phyloP scores from a whole-genome alignment of 305 asterid species.

The Fraxinus latifolia region DNA sequence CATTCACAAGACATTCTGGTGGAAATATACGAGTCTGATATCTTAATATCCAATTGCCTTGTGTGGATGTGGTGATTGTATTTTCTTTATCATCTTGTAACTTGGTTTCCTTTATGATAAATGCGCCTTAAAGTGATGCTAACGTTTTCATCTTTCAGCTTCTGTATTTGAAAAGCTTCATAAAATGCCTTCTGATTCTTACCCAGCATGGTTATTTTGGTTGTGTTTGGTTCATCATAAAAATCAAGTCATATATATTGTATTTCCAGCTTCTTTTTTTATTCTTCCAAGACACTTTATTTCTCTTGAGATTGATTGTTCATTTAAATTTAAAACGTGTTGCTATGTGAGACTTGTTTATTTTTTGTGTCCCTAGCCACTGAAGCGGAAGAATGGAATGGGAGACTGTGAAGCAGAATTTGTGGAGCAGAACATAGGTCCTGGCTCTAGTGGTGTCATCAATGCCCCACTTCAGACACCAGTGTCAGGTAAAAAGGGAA shows the following conservation, averaged over 20 bases:
- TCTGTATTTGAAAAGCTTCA: not conserved
- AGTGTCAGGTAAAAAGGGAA: conserved; percentile 64
- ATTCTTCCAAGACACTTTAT: not conserved
- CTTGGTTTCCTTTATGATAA: not conserved
- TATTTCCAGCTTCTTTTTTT: not conserved
- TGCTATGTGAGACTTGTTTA: conserved; percentile 22
- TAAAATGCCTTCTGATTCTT: not conserved
- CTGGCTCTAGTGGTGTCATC: conserved; percentile 32
- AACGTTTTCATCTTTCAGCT: not conserved
- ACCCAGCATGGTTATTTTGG: not conserved
- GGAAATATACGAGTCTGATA: not conserved
- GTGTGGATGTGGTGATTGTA: not conserved
- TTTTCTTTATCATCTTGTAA: conserved; percentile 5
- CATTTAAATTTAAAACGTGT: not conserved
- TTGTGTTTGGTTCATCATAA: conserved; percentile 2
- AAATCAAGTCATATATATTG: not conserved
- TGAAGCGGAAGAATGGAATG: conserved; percentile 63
- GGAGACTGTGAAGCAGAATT: conserved; percentile 48
- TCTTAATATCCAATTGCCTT: not conserved
- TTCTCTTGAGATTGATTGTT: not conserved
- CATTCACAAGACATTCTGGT: not conserved
- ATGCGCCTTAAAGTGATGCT: not conserved
- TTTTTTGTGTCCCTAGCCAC: conserved; percentile 45
- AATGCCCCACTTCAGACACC: conserved; percentile 54
- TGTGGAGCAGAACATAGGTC: conserved; percentile 43